phyloP scores from a whole-genome alignment of 257 asterid species.

The Nicotiana undulata region DNA sequence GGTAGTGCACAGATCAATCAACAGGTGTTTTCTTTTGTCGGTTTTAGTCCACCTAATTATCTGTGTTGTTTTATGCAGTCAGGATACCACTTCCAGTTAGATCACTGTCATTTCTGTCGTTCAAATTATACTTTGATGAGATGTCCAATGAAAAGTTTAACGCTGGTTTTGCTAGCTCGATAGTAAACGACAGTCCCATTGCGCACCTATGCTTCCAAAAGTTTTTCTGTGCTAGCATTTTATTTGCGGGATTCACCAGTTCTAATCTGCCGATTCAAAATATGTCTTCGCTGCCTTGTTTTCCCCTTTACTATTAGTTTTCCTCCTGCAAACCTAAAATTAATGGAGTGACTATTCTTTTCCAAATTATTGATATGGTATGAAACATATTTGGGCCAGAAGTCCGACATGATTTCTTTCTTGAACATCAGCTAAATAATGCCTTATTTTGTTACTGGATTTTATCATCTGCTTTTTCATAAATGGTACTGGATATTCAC shows the following conservation, averaged over 20 bases:
- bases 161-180: neutral
- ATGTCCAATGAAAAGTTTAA: neutral
- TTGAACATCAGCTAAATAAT: neutral
- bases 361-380: neutral
- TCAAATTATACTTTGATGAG: neutral
- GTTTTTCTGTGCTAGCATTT: neutral
- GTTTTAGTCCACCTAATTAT: neutral
- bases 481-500: neutral
- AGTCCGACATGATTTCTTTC: neutral
- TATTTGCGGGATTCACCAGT: neutral
- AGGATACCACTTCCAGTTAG: neutral
- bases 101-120: neutral
- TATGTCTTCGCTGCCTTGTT: neutral
- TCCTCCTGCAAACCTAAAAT: neutral
- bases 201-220: neutral
- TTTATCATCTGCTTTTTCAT: neutral
- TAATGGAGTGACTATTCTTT: neutral
- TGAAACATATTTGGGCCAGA: neutral
- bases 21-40: slow-evolving; percentile 27
- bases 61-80: neutral
- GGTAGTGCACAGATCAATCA: slow-evolving; percentile 32
- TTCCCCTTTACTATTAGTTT: neutral
- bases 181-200: neutral
- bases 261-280: neutral
- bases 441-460: neutral